Base-by-base conservation (phyloP, 352 stramenopile genomes). In the Phytophthora syringae region DNA sequence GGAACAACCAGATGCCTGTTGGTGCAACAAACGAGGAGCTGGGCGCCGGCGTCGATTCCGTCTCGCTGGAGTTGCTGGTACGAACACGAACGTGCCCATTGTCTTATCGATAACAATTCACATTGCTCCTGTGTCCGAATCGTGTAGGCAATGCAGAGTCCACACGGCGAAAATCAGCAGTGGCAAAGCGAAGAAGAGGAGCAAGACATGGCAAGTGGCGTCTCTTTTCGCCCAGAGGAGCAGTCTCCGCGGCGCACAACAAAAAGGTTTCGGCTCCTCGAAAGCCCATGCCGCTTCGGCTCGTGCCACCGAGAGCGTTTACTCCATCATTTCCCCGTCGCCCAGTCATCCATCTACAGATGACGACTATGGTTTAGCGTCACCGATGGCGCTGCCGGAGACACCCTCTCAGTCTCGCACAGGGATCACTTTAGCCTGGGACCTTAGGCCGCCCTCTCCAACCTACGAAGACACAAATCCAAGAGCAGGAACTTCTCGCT, bases 1-100 rank as follows among this genome's bases (percentile, higher is more conserved):
- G 49, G n/a, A 77, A 61, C 62, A 83, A 81, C 18, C 72, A 80
- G 34, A 34, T 59, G 20, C 24, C 34, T n/a, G 27, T 37, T 18
- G 42, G 34, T 37, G 34, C 45, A 24, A 18, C 49, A 9, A 60
- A 61, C 1, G 63, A 76, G 25, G 56, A 81, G 28, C 44, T 43
- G 9, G 25, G 43, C 20, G 18, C 34, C 16, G 52, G 68, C 30
- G 45, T 51, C 16, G 44, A 57, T 13, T 43, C 57, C 1, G 52
- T 92, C 25, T 92, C 83, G 5, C 66, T 92, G 13, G 83, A 92
- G 60, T 58, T 89, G 18, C 54, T 92, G 67, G 82, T 91, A 63
- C 21, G 70, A 37, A 30, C 4, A 7, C 20, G 55, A 20, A 13
- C 11, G 24, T 24, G 9, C 16, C 11, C 9, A n/a, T 62, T 22